A percentile compares a stretch with the other conserved stretches of the same genome.
phyloP scores from a whole-genome alignment of 805 yeast genomes.

The Kazachstania kunashirensis region DNA sequence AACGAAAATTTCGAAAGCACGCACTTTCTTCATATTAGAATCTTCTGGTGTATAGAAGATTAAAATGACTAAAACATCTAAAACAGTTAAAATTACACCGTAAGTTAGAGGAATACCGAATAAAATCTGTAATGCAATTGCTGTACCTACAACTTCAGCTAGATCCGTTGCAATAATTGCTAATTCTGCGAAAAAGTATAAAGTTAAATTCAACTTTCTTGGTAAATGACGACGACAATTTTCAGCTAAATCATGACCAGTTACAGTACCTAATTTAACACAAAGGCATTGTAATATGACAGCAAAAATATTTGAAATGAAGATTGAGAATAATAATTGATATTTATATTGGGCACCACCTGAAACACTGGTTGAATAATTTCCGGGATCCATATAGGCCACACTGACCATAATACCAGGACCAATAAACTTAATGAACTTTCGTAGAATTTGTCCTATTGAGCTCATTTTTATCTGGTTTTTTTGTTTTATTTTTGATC shows the following conservation, averaged over 20 bases:
- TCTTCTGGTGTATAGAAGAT: constrained; percentile 69
- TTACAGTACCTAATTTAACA: constrained; percentile 82
- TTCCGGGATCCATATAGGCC: constrained; percentile 97
- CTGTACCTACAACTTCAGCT: constrained; percentile 93
- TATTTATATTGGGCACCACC: constrained; percentile 82
- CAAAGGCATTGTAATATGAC: constrained; percentile 79
- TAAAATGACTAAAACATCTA: constrained; percentile 71
- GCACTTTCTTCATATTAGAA: constrained; percentile 63
- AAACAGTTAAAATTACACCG: constrained; percentile 72
- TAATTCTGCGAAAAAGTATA: constrained; percentile 68
- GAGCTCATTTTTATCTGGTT: neutral
- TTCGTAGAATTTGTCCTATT: constrained; percentile 17
- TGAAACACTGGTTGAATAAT: constrained; percentile 88
- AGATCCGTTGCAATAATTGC: constrained; percentile 89
- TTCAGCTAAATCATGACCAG: constrained; percentile 86
- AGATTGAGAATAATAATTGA: constrained; percentile 66
- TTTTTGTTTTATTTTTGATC: neutral
- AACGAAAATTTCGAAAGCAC: constrained; percentile 72
- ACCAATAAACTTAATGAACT: constrained; percentile 63
- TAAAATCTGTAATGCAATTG: constrained; percentile 70
- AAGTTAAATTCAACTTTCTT: constrained; percentile 41
- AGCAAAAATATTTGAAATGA: constrained; percentile 78
- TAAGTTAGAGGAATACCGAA: constrained; percentile 60
- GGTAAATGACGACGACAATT: constrained; percentile 74
- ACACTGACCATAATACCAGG: constrained; percentile 96